Evolutionary conservation across 179 eudicot genomes (phyloP), one percentile per base, ranked within the genome.

Genomic region (Beta lomatogona): DNA sequence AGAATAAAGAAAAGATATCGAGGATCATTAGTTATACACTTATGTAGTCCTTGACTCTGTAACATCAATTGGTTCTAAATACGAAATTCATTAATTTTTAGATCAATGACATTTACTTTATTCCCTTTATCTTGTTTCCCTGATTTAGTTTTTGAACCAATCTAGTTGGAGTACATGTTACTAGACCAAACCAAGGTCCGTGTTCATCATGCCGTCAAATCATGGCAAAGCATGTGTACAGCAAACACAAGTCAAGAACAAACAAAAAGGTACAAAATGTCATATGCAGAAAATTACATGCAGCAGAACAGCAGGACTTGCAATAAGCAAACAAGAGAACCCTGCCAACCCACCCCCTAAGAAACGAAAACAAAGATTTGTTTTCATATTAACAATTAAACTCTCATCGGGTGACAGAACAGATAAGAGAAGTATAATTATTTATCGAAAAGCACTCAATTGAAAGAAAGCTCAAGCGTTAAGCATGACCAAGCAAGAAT

Each of bases 1-100:
- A 59, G 71, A 28, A 1, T 25, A 55, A 68, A 69, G 28, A 9
- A 31, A 46, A 68, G 14, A 48, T 1, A 53, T 14, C 55, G 28
- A 44, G 59, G 25, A 76, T 28, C 14, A 55, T 58, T 28, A 54
- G 19, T 73, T 66, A 45, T 55, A 21, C 21, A 45, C 53, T n/a
- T 75, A 66, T 31, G 46, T 31, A 6, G n/a, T 59, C 11, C 64
- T 22, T 55, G 60, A 81, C 36, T 19, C 41, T 81, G 79, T 66
- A 67, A 65, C 31, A 73, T 22, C 14, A 25, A 22, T 22, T 66
- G 22, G 10, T 45, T 67, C 58, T 48, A 22, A 1, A 75, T 21
- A 19, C 4, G n/a, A 54, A 72, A 55, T 64, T 18, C 36, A 25
- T 75, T 25, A 66, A 4, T 55, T 22, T 22, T 44, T 13, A 50